phyloP scores from a whole-genome alignment of 2,329 filamentous ascomycete species.

The Trichoderma brevicompactum region DNA sequence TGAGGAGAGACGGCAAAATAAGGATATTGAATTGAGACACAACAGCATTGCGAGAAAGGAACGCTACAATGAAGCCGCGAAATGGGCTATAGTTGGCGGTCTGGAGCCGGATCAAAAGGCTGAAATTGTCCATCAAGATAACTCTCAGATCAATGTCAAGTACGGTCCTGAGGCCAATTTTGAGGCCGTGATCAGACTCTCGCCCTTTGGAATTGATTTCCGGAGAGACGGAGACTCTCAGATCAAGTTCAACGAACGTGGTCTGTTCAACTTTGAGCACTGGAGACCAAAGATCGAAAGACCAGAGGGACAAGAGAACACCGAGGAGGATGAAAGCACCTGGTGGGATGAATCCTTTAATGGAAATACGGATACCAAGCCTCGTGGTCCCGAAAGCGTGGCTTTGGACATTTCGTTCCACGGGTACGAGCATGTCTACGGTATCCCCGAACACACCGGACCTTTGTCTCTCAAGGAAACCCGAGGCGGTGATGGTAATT shows the following conservation, averaged over 20 bases:
- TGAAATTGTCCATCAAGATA: slow-evolving; percentile 67
- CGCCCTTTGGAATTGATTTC: slow-evolving; percentile 86
- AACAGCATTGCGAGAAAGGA: slow-evolving; percentile 85
- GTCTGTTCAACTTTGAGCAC: slow-evolving; percentile 90
- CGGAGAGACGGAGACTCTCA: slow-evolving; percentile 80
- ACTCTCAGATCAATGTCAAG: slow-evolving; percentile 71
- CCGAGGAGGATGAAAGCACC: slow-evolving; percentile 73
- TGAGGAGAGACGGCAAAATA: slow-evolving; percentile 86
- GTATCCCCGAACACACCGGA: slow-evolving; percentile 91
- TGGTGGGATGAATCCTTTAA: slow-evolving; percentile 99
- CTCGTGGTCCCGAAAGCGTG: slow-evolving; percentile 90
- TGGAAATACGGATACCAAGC: slow-evolving; percentile 92
- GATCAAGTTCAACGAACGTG: slow-evolving; percentile 87
- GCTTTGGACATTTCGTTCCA: slow-evolving; percentile 90
- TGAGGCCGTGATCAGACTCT: slow-evolving; percentile 81
- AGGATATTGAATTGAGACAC: slow-evolving; percentile 85
- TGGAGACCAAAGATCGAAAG: slow-evolving; percentile 86
- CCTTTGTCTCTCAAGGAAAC: slow-evolving; percentile 88
- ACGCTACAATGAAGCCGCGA: slow-evolving; percentile 88
- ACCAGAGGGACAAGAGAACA: slow-evolving; percentile 59
- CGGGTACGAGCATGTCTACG: slow-evolving; percentile 89
- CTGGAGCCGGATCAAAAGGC: slow-evolving; percentile 73
- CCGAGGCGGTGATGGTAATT: slow-evolving; percentile 82
- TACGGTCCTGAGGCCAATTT: slow-evolving; percentile 79
- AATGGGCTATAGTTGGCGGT: slow-evolving; percentile 85